These are phyloP conservation scores for Ceratobasidium sp. DNA, from an alignment of 1,284 basidiomycete genomes.

Conservation along the genomic window DNA sequence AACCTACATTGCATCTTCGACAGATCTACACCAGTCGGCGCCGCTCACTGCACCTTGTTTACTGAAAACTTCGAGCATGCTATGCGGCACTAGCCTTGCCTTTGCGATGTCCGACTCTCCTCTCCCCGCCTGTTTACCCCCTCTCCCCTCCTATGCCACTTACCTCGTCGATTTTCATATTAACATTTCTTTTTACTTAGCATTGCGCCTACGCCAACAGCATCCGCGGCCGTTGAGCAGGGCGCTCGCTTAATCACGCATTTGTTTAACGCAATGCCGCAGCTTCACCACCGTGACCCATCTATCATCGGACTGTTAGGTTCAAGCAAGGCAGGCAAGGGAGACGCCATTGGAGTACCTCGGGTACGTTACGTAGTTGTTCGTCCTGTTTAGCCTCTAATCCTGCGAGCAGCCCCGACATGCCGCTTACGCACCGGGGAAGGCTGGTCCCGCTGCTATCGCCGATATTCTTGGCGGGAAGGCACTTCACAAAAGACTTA, in stretches of 20 bases:
- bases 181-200: conserved; percentile 52
- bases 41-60: not conserved
- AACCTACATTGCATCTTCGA: not conserved
- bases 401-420: not conserved
- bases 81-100: not conserved
- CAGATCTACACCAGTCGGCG: not conserved
- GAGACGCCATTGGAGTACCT: not conserved
- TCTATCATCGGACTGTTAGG: conserved; percentile 89
- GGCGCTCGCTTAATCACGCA: conserved; percentile 89
- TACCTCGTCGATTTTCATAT: not conserved
- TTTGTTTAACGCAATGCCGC: conserved; percentile 93
- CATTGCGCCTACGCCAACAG: conserved; percentile 71
- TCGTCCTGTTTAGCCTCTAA: not conserved
- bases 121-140: not conserved
- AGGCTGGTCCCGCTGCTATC: not conserved
- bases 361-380: not conserved
- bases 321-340: conserved; percentile 30
- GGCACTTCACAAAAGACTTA: conserved; percentile 22
- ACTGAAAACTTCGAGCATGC: not conserved
- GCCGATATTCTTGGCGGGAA: conserved; percentile 4
- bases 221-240: conserved; percentile 70
- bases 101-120: not conserved
- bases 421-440: conserved; percentile 3
- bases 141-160: not conserved
- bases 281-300: conserved; percentile 84